Evolutionary conservation across 2,329 filamentous ascomycete species (phyloP).

Genomic region (Arthrobotrys pseudoclavata): DNA sequence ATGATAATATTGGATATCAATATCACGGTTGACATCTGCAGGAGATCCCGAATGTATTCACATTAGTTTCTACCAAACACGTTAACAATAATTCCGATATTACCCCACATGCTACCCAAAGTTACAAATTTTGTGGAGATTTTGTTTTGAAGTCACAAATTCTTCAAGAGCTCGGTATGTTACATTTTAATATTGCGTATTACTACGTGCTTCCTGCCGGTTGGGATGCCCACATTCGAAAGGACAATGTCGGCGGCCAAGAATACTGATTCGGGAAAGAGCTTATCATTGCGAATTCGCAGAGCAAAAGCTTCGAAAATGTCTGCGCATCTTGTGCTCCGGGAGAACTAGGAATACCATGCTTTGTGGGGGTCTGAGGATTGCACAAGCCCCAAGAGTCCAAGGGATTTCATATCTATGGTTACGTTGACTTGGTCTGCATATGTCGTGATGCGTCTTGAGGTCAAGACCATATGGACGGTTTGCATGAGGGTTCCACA

Average conservation of each 20-base stretch:
- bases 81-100: background rate
- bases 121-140: slow-evolving; percentile 5
- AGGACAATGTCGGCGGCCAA: slow-evolving; percentile 16
- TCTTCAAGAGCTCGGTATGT: slow-evolving; percentile 4
- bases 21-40: background rate
- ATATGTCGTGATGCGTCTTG: background rate
- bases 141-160: background rate
- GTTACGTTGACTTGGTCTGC: background rate
- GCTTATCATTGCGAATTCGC: slow-evolving; percentile 1
- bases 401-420: background rate
- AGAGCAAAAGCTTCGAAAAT: slow-evolving; percentile 25
- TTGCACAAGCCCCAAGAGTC: background rate
- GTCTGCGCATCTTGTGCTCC: slow-evolving; percentile 10
- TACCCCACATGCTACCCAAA: background rate
- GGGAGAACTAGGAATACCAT: background rate
- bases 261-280: slow-evolving; percentile 20
- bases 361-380: background rate
- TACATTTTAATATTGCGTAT: slow-evolving; percentile 1
- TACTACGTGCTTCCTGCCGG: slow-evolving; percentile 1
- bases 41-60: background rate
- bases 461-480: background rate
- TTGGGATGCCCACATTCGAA: slow-evolving; percentile 9
- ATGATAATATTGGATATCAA: background rate
- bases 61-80: background rate
- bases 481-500: background rate